Percentiles rank a stretch among this genome's conserved stretches.
Conservation (phyloP, 2,329 filamentous ascomycete genomes). For the Cadophora luteo-olivacea region DNA sequence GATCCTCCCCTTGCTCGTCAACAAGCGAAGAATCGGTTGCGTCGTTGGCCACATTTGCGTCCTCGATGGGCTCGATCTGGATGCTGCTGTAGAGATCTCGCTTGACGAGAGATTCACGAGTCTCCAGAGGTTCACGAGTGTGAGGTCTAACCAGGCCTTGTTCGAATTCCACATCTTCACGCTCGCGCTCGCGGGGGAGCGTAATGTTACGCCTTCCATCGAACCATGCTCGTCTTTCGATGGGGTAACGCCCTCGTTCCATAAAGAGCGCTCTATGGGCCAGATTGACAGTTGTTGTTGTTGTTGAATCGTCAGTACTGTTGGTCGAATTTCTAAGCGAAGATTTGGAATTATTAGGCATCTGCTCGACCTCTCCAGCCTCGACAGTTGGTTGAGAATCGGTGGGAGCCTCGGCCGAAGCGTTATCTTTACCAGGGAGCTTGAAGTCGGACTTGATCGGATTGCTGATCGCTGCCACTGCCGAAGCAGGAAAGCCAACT, state of each 20-base stretch:
- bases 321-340: background rate
- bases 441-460: conserved; percentile 2
- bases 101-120: background rate
- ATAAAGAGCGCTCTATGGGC: too few species aligned
- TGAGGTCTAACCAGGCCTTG: too few species aligned
- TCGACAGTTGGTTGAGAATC: background rate
- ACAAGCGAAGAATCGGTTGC: background rate
- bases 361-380: background rate
- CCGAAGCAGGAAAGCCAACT: background rate
- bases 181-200: too few species aligned
- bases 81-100: background rate
- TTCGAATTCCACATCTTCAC: too few species aligned
- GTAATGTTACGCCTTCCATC: too few species aligned
- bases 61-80: background rate
- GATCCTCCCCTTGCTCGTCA: background rate
- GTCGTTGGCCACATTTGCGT: background rate
- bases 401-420: background rate
- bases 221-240: too few species aligned
- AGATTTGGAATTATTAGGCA: background rate
- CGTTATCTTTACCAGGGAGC: background rate
- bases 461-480: background rate
- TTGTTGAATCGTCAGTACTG: background rate
- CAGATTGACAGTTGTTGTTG: too few species aligned
- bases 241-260: too few species aligned
- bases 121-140: too few species aligned